Evolutionary conservation across 139 green algal genomes (phyloP), one percentile per base, ranked within the genome.

Genomic region (Chlorella sp.): DNA sequence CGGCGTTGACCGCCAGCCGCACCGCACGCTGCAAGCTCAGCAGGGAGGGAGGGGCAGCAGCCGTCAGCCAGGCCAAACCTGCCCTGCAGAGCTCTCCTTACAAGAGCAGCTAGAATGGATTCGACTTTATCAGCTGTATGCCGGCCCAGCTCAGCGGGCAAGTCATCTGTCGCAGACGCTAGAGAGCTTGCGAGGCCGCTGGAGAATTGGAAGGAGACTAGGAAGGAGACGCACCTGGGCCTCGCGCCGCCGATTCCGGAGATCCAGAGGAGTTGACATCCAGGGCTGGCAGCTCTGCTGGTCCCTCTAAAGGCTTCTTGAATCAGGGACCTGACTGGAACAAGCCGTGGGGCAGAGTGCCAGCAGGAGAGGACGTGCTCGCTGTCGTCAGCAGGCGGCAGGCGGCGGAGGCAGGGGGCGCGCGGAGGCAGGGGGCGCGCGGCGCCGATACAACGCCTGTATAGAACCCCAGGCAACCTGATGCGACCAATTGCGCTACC

Each of bases 191-290:
- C n/a, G n/a, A n/a, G n/a, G n/a, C n/a, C n/a, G n/a, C n/a, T n/a
- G n/a, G n/a, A n/a, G n/a, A n/a, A n/a, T n/a, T n/a, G n/a, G n/a
- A n/a, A n/a, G n/a, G n/a, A n/a, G n/a, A n/a, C n/a, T n/a, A n/a
- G n/a, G n/a, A n/a, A n/a, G n/a, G n/a, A n/a, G n/a, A n/a, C 77
- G 18, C 78, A 37, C 90, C 90, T 93, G 90, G 24, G 90, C 90
- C 39, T 91, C 90, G n/a, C 87, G 57, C 14, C 87, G 69, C 36
- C 87, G 66, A 69, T 93, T 93, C 42, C 90, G 64, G 21, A 92
- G n/a, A 37, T 92, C 90, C 3, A 92, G 48, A 28, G 90, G 90
- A 7, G 90, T 92, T 19, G 81, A 69, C 90, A 92, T 92, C 22
- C 39, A 37, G 21, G 64, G 9, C 14, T 81, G 36, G 15, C 24